Evolutionary conservation across 2,329 filamentous ascomycete genomes (phyloP), one percentile per base, ranked within the genome.

Genomic region (Fusarium keratoplasticum): DNA sequence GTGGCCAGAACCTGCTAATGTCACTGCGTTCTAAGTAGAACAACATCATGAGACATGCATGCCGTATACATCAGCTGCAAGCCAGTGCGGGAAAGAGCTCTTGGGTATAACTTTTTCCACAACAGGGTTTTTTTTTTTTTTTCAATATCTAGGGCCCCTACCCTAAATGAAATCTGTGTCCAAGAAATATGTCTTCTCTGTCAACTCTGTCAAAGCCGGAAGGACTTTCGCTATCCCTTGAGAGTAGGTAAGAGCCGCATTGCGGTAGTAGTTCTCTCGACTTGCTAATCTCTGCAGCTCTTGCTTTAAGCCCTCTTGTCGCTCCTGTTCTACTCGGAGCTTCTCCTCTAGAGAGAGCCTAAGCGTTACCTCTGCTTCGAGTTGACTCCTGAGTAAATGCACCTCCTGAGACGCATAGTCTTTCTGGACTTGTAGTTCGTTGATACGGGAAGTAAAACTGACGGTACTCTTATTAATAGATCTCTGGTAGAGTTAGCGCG

Each of bases 151-250:
- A n/a, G 40, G n/a, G 40, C n/a, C 40, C 8, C n/a, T 42, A 42
- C 40, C n/a, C 40, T 42, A 42, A 42, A 42, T 42, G n/a, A 42
- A 42, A 42, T 42, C 40, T 20, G 40, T 42, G 50, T 60, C 57
- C 10, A 35, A 14, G n/a, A 60, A 38, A 38, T 60, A 42, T 6
- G 57, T 38, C 57, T 60, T 60, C 35, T 60, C 57, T 36, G 35
- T 61, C 10, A 66, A 13, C 11, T 40, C 50, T 8, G n/a, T 54
- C 6, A 66, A 36, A 44, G 47, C 16, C 25, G 64, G 64, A 25
- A 59, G 55, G 29, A 66, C 35, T 44, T 66, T 52, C 6, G 64
- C 55, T 61, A 66, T 66, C 36, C 60, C 57, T 29, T 66, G 64
- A 6, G 64, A 66, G 52, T 66, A 66, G 16, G 52, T 59, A 6